These are phyloP conservation scores for Chlamydomonas eustigma DNA, from an alignment of 139 green algal genomes.

Conservation along the genomic window DNA sequence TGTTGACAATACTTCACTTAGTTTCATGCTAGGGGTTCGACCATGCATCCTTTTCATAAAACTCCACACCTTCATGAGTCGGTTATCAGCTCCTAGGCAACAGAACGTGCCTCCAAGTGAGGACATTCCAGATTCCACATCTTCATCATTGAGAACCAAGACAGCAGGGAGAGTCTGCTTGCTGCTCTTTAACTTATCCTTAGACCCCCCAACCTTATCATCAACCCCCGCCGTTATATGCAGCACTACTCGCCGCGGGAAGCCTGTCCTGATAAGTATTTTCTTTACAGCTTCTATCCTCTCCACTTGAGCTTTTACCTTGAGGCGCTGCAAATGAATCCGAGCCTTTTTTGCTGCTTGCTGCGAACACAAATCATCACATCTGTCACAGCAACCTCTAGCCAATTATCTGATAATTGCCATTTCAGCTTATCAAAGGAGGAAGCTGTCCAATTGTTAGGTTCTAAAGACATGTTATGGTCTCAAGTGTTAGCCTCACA, in stretches of 20 bases:
- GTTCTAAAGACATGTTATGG: background rate
- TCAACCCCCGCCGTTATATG: background rate
- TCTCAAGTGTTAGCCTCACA: background rate
- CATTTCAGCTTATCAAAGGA: no score
- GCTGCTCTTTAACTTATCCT: background rate
- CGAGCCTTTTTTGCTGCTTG: background rate
- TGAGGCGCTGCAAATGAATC: constrained; percentile 7
- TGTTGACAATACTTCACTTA: background rate
- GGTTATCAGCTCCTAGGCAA: no score
- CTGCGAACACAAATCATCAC: background rate
- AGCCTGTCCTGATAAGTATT: background rate
- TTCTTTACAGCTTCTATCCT: background rate
- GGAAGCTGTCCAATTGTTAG: no score
- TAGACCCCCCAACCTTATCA: background rate
- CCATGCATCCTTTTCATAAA: background rate
- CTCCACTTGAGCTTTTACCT: background rate
- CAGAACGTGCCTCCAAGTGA: no score
- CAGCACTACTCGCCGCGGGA: constrained; percentile 19
- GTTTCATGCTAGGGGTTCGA: background rate
- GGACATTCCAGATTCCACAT: no score
- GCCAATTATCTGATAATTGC: no score
- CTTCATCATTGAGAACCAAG: no score
- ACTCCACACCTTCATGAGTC: constrained; percentile 34
- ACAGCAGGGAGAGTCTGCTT: constrained; percentile 47
- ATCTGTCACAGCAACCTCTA: background rate